Base-by-base conservation (phyloP, 192 early-diverging fungal genomes). In the Coemansia sp. region DNA sequence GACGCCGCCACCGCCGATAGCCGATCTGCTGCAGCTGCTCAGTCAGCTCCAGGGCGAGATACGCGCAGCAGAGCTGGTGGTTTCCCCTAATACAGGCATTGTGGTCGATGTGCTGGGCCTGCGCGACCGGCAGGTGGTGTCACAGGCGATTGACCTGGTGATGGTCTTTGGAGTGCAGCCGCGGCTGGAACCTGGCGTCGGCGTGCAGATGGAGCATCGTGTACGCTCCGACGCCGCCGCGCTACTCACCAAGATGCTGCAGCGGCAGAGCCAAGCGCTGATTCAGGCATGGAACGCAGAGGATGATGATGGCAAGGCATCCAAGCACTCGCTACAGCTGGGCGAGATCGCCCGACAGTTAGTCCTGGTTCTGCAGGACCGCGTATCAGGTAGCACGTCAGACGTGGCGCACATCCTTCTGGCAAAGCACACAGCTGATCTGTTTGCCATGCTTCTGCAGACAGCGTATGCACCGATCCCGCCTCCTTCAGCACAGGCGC, bases 371-470 rank as follows among this genome's bases (percentile, higher is more conserved):
- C 25, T 65, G 7, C 58, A 46, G 2, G 30, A 35, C 28, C 29
- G 22, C n/a, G 36, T 24, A 13, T 27, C 45, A 6, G 61, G 50
- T n/a, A 53, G 52, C 8, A 77, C 73, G 28, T 83, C 83, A 14
- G 82, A 81, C 0, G 65, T 88, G 3, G 76, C 78, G 5, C 71
- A 77, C 1, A 73, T 85, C 22, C 28, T 90, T 9, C 51, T 72
- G 4, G 64, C 46, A 30, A 81, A 81, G 41, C 73, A 86, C 54
- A 53, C 85, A 5, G 60, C 78, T 0, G 89, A 91, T 58, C 25
- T 91, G 13, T 76, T 87, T 35, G 83, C 87, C 2, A 77, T 73
- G 0, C 65, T 89, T 15, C 53, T 91, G 22, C 83, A 88, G 48
- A 43, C 85, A 11, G 83, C 85, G 0, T 91, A 86, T 60, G 77